Evolutionary conservation across 1,284 basidiomycete species (phyloP), one percentile per base, ranked within the genome.

Genomic region (Violaceomyces palustris): DNA sequence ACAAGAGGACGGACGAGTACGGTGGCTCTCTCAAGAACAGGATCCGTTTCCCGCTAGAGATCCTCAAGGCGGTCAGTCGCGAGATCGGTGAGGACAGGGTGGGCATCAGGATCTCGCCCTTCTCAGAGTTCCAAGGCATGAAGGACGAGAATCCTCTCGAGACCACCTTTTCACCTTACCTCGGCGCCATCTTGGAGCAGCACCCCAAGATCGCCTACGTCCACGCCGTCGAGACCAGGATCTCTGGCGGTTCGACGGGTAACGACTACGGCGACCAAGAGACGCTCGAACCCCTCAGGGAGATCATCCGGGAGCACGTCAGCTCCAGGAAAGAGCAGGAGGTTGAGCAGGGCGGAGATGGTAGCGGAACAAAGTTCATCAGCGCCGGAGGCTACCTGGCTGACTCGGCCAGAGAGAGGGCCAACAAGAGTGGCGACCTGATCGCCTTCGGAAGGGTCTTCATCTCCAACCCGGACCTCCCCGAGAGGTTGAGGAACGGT

Each of bases 21-120:
- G n/a, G n/a, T n/a, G n/a, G n/a, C n/a, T n/a, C n/a, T n/a, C n/a
- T n/a, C n/a, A n/a, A n/a, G n/a, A n/a, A n/a, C n/a, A n/a, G n/a
- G n/a, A n/a, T n/a, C n/a, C n/a, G n/a, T n/a, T n/a, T n/a, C n/a
- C n/a, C n/a, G n/a, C n/a, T n/a, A n/a, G n/a, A n/a, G n/a, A n/a
- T n/a, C n/a, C n/a, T n/a, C n/a, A n/a, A n/a, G n/a, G n/a, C n/a
- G n/a, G n/a, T n/a, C n/a, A n/a, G n/a, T n/a, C n/a, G n/a, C n/a
- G n/a, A n/a, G n/a, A n/a, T n/a, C n/a, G 34, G 34, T 4, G 34
- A 9, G 9, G 34, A 35, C 21, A 21, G 34, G n/a, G 4, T 35
- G 11, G 34, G 34, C 8, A 14, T 35, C 11, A 21, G 34, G n/a
- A 23, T 35, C n/a, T 35, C 34, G 21, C 34, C 34, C 34, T 35